These are phyloP conservation scores for Zasmidium citrigriseum DNA, from an alignment of 2,329 filamentous ascomycete species.

Conservation along the genomic window DNA sequence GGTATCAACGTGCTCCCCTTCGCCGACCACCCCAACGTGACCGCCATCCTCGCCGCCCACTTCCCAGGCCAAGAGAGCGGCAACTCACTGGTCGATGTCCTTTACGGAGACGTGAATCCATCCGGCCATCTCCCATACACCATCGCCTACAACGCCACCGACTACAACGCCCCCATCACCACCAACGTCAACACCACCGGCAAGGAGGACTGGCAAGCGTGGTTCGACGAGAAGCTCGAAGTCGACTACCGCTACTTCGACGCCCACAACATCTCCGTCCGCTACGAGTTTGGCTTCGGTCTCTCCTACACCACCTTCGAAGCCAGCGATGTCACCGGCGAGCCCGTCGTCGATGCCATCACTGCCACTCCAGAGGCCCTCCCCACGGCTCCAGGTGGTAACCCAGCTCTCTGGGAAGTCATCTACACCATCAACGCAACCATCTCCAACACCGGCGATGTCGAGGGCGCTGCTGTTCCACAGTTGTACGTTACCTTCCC, in stretches of 20 bases:
- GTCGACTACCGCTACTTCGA: constrained; percentile 47
- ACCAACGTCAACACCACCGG: constrained; percentile 31
- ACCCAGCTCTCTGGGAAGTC: constrained; percentile 64
- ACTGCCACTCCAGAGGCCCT: constrained; percentile 60
- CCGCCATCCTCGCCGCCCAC: constrained; percentile 32
- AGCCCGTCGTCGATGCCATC: constrained; percentile 22
- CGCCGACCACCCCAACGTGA: constrained; percentile 35
- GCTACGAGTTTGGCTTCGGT: constrained; percentile 46
- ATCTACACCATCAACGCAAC: constrained; percentile 53
- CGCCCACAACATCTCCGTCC: constrained; percentile 38
- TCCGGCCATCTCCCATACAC: constrained; percentile 32
- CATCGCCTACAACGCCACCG: constrained; percentile 30
- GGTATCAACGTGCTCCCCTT: constrained; percentile 29
- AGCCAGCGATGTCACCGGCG: not conserved
- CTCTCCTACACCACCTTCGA: constrained; percentile 44
- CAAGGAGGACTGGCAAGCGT: constrained; percentile 5
- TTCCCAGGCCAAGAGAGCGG: constrained; percentile 33
- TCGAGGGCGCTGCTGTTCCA: constrained; percentile 55
- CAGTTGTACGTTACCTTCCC: constrained; percentile 55
- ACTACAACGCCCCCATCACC: constrained; percentile 65
- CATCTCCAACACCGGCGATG: constrained; percentile 62
- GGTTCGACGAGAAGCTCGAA: constrained; percentile 41
- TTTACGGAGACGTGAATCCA: constrained; percentile 33
- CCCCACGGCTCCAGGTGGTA: constrained; percentile 52
- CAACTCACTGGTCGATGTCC: constrained; percentile 26